A percentile compares a stretch with the other conserved stretches of the same genome.
Conservation (phyloP, 495 filamentous ascomycete genomes). For the Recurvomyces mirabilis region DNA sequence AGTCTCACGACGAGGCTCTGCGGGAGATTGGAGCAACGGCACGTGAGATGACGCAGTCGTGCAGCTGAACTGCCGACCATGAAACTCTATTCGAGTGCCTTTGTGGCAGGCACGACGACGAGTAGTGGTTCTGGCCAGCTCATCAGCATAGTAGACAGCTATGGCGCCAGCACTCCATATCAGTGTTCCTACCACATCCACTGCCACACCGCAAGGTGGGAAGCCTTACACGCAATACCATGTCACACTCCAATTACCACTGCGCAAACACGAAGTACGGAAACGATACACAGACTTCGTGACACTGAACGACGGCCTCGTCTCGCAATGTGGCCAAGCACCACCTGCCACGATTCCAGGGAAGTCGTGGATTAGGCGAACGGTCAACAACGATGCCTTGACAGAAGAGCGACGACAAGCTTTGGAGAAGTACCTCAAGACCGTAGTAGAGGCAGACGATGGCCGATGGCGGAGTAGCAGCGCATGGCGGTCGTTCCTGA, state of each 20-base stretch:
- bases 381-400: slow-evolving; percentile 59
- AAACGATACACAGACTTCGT: slow-evolving; percentile 95
- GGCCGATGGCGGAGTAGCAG: slow-evolving; percentile 73
- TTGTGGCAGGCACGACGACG: too few species aligned
- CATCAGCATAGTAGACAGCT: too few species aligned
- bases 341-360: slow-evolving; percentile 59
- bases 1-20: too few species aligned
- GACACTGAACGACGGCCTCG: slow-evolving; percentile 59
- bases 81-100: too few species aligned
- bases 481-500: slow-evolving; percentile 79
- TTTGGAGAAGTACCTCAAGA: slow-evolving; percentile 70
- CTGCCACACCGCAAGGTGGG: slow-evolving; percentile 32
- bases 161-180: slow-evolving; percentile 75
- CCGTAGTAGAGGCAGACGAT: slow-evolving; percentile 66
- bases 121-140: too few species aligned
- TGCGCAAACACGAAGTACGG: slow-evolving; percentile 74
- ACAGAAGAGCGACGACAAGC: slow-evolving; percentile 67
- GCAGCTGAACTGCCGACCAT: too few species aligned
- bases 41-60: too few species aligned
- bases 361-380: slow-evolving; percentile 81
- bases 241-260: slow-evolving; percentile 75
- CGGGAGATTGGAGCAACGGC: too few species aligned
- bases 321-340: slow-evolving; percentile 45
- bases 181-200: slow-evolving; percentile 64
- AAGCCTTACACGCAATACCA: slow-evolving; percentile 89